Percentiles rank a stretch among this genome's conserved stretches.
phyloP scores from a whole-genome alignment of 2,329 filamentous ascomycete species.

The Talaromyces sp. region DNA sequence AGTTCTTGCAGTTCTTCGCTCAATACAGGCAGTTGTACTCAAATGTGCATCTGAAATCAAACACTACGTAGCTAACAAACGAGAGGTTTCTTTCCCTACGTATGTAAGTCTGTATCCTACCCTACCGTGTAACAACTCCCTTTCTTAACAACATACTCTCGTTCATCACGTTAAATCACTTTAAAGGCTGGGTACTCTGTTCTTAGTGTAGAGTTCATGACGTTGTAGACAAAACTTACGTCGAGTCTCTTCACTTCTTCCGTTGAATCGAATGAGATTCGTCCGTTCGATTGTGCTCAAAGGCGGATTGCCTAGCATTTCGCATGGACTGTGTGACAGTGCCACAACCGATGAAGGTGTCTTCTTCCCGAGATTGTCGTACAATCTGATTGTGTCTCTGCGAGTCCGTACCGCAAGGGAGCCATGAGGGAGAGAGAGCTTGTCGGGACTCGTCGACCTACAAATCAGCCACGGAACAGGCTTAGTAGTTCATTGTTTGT shows the following conservation, averaged over 20 bases:
- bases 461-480: neutral
- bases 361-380: neutral
- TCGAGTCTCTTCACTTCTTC: neutral
- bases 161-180: neutral
- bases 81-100: too few species aligned
- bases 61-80: too few species aligned
- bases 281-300: neutral
- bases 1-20: neutral
- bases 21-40: too few species aligned
- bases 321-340: neutral
- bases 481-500: neutral
- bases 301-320: neutral
- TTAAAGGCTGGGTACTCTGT: neutral
- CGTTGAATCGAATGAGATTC: neutral
- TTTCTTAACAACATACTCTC: too few species aligned
- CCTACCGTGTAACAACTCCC: neutral
- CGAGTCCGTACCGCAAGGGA: neutral
- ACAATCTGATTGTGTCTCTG: neutral
- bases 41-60: neutral
- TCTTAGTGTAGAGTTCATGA: too few species aligned
- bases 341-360: too few species aligned
- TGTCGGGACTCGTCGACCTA: neutral
- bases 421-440: neutral
- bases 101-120: neutral
- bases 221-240: neutral